These are phyloP conservation scores for Neocucurbitaria cava DNA, from an alignment of 2,329 filamentous ascomycete species.

Conservation along the genomic window DNA sequence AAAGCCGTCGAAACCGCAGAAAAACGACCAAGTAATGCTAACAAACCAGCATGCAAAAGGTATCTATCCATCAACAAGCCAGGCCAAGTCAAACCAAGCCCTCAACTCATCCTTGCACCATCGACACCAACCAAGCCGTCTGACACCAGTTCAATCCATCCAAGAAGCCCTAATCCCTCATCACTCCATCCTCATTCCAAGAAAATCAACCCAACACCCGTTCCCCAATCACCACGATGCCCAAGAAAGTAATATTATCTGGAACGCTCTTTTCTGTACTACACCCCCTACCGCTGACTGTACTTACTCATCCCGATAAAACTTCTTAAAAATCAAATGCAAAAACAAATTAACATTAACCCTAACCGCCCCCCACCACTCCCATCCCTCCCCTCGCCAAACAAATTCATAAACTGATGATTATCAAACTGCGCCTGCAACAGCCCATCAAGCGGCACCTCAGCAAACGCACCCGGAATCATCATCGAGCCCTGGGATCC, in stretches of 20 bases:
- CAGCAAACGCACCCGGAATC: slow-evolving; percentile 89
- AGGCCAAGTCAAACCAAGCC: too few relatives aligned
- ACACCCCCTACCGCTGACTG: not conserved
- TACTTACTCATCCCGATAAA: slow-evolving; percentile 66
- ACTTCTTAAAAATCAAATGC: slow-evolving; percentile 98
- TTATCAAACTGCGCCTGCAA: slow-evolving; percentile 97
- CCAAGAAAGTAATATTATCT: not conserved
- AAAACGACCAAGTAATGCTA: not conserved
- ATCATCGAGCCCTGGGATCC: slow-evolving; percentile 91
- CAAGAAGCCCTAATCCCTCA: too few relatives aligned
- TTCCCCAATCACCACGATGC: too few relatives aligned
- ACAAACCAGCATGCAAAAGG: not conserved
- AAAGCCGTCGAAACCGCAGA: not conserved
- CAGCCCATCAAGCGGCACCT: slow-evolving; percentile 89
- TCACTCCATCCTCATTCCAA: not conserved
- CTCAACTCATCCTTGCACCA: too few relatives aligned
- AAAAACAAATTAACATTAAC: slow-evolving; percentile 96
- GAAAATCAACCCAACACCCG: not conserved
- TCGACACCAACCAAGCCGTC: not conserved
- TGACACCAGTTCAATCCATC: too few relatives aligned
- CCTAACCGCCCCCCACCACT: slow-evolving; percentile 62
- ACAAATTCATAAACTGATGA: slow-evolving; percentile 93
- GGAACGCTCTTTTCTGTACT: not conserved
- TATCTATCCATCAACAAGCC: not conserved
- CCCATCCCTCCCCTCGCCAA: slow-evolving; percentile 53